Evolutionary conservation across 805 yeast genomes (phyloP), one percentile per base, ranked within the genome.

Genomic region (Wickerhamomyces rabaulensis): DNA sequence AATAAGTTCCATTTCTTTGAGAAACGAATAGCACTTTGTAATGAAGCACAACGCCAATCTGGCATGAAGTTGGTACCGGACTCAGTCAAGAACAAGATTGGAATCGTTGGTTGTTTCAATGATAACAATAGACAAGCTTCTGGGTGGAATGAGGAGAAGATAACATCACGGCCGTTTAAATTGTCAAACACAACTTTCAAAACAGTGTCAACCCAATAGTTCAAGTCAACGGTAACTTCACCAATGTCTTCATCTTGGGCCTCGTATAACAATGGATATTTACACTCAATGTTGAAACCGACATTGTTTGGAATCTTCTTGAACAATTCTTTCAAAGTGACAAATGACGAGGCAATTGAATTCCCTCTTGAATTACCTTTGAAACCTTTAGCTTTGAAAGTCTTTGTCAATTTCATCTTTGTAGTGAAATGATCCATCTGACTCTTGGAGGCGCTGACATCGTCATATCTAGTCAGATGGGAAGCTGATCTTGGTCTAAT

Each of bases 231-330:
- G 2, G 85, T 88, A 51, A 87, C 72, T 53, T 84, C 85, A 16
- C 95, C 96, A 80, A 91, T 84, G 49, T 84, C 89, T 61, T 92
- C 97, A 2, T 74, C 74, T 62, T 90, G 86, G 0, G 95, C 91
- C 67, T 92, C 98, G 62, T 89, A 95, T 43, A 89, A 74, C 94
- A 92, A 87, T 2, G 98, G 98, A 62, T 90, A 92, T 62, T 92
- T 90, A 66, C 94, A 82, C 65, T 92, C 98, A 50, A 92, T 88
- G 61, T 92, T 92, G 69, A 94, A 91, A 0, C 98, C 98, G 15
- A 91, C 95, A 48, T 75, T 78, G 47, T 74, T 71, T 1, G 98
- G 97, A 22, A 92, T 68, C 53, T 87, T 87, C 58, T 76, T 76
- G 69, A 92, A 89, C 41, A 91, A 75, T 54, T 91, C 96, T 56